Evolutionary conservation across 768 basidiomycete genomes (phyloP).

Genomic region (Lepiota subincarnata): DNA sequence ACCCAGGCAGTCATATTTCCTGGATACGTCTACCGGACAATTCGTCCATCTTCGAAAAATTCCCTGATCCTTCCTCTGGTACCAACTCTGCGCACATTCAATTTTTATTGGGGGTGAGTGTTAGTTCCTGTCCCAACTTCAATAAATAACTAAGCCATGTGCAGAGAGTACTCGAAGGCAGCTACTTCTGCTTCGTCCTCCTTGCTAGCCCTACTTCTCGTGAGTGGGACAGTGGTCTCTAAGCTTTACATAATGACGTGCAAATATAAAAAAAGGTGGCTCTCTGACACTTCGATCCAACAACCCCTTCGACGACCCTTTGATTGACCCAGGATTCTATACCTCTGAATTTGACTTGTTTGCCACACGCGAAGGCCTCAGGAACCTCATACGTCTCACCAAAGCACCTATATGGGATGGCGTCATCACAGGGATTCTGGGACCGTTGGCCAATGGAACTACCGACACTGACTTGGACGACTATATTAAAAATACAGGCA

Average conservation of each 20-base stretch:
- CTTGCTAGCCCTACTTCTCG: conserved; percentile 27
- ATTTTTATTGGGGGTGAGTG: conserved; percentile 1
- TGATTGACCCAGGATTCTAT: conserved; percentile 16
- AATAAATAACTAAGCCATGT: background rate
- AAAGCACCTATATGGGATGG: conserved; percentile 16
- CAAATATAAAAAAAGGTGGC: conserved; percentile 13
- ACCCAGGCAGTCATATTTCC: conserved; percentile 6
- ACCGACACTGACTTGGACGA: conserved; percentile 12
- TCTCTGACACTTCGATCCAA: conserved; percentile 16
- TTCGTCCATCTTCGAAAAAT: conserved; percentile 1
- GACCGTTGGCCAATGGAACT: conserved; percentile 8
- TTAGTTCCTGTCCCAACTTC: background rate
- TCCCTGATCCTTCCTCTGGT: conserved; percentile 12
- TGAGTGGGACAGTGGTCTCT: background rate
- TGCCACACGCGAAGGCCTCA: conserved; percentile 19
- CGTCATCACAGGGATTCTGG: conserved; percentile 13
- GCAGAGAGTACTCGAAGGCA: conserved; percentile 16
- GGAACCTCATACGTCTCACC: conserved; percentile 16
- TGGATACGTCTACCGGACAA: conserved; percentile 10
- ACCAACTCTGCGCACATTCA: conserved; percentile 14
- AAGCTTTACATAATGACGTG: background rate
- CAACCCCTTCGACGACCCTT: conserved; percentile 23
- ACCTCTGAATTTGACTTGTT: conserved; percentile 13
- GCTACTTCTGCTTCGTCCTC: conserved; percentile 16
- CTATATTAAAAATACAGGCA: conserved; percentile 18